Conservation (phyloP, 2,329 filamentous ascomycete genomes). For the Orbilia javanica region DNA sequence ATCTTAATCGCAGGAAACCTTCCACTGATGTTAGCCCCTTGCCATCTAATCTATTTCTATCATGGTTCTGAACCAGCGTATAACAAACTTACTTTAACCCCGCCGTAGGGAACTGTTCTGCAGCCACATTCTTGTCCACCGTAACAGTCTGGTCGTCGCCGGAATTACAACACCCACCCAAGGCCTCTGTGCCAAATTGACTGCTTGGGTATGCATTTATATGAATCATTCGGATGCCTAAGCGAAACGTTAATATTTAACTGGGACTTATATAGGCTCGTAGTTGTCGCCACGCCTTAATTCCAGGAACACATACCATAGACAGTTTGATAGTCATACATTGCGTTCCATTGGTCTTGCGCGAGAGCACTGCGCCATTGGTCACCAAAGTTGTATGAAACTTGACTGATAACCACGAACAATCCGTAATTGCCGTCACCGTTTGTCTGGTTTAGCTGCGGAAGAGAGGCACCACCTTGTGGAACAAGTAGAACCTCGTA, state of each 20-base stretch:
- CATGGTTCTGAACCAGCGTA: too few species aligned
- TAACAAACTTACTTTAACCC: slow-evolving; percentile 67
- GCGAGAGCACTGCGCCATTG: slow-evolving; percentile 71
- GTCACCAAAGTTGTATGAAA: slow-evolving; percentile 70
- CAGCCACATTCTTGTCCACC: slow-evolving; percentile 67
- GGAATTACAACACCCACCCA: slow-evolving; percentile 68
- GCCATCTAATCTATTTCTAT: too few species aligned
- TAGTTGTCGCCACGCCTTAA: too few species aligned
- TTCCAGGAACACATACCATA: slow-evolving; percentile 72
- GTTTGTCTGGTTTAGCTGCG: slow-evolving; percentile 68
- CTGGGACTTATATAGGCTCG: too few species aligned
- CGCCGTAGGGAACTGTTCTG: slow-evolving; percentile 70
- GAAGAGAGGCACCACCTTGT: slow-evolving; percentile 69
- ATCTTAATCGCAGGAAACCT: slow-evolving; percentile 61
- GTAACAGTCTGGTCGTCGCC: slow-evolving; percentile 70
- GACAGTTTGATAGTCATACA: slow-evolving; percentile 72
- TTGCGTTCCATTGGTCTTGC: slow-evolving; percentile 70
- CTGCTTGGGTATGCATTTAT: slow-evolving; percentile 72
- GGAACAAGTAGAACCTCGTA: slow-evolving; percentile 72
- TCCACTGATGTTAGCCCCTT: neutral
- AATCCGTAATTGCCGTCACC: slow-evolving; percentile 72
- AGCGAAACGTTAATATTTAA: too few species aligned
- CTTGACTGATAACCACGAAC: slow-evolving; percentile 71
- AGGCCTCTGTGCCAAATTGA: slow-evolving; percentile 68
- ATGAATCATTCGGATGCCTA: slow-evolving; percentile 73